Percentiles rank a stretch among this genome's conserved stretches.
These are phyloP conservation scores for Stagonosporopsis tanaceti DNA, from an alignment of 2,329 filamentous ascomycete species.

Conservation along the genomic window DNA sequence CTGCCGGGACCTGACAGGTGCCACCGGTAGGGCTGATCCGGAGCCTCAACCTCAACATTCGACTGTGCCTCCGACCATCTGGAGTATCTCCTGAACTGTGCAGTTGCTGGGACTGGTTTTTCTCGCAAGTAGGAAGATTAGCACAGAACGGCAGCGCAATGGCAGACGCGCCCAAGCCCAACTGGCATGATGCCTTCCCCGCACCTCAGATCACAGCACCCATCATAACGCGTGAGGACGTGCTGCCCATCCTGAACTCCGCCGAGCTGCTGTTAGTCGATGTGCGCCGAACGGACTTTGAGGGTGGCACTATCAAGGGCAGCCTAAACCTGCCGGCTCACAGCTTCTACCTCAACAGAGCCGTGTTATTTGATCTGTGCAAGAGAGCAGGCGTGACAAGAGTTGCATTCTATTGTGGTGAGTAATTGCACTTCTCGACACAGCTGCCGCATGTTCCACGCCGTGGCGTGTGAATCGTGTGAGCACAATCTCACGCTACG, in stretches of 20 bases:
- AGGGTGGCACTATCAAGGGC: conserved; percentile 55
- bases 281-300: conserved; percentile 57
- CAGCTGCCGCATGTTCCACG: not conserved
- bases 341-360: conserved; percentile 56
- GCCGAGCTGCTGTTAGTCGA: conserved; percentile 53
- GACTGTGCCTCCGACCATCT: not conserved
- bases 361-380: conserved; percentile 54
- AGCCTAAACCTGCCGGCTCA: conserved; percentile 59
- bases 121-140: too few relatives aligned
- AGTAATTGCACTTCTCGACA: conserved; percentile 18
- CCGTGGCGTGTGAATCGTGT: conserved; percentile 29
- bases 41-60: conserved; percentile 25
- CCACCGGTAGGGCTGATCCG: conserved; percentile 30
- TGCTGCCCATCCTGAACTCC: conserved; percentile 46
- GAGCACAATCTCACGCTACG: conserved; percentile 17
- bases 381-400: conserved; percentile 55
- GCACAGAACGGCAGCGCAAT: conserved; percentile 16
- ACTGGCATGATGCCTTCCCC: conserved; percentile 55
- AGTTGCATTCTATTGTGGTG: conserved; percentile 58
- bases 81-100: not conserved
- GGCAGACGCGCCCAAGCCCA: conserved; percentile 29
- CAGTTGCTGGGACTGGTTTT: not conserved
- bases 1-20: conserved; percentile 20
- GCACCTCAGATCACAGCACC: conserved; percentile 49
- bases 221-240: conserved; percentile 49